Base-by-base conservation (phyloP, 2,329 filamentous ascomycete genomes). In the Penicillium digitatum region DNA sequence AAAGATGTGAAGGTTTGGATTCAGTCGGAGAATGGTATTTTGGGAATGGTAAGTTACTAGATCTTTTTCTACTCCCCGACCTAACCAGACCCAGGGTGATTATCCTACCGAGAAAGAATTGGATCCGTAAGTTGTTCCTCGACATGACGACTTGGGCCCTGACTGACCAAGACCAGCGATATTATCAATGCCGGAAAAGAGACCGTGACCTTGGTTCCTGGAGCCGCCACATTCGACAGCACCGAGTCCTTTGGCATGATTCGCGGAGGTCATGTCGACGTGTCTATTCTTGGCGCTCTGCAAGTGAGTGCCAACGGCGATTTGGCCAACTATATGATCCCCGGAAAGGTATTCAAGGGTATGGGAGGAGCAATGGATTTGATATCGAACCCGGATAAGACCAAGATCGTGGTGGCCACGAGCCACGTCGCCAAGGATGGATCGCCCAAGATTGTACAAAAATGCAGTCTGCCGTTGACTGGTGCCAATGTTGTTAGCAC, bases 241-340 rank as follows among this genome's bases (percentile, higher is more conserved):
- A 82, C 87, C 59, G 90, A 94, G 73, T 91, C 87, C 1, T 95
- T 95, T 67, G 85, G 83, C 63, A 94, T 94, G 90, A 95, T 95
- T 63, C 84, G 90, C 11, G 88, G 89, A 48, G 90, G 90, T 0
- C 88, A 91, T 66, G 86, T 95, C 39, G 87, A 95, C 67, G 86
- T 95, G 5, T 90, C 88, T 0, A 90, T 95, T 66, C 81, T 95
- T 0, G 90, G 90, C 3, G 87, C 89, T 2, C 83, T 93, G 62
- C 88, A 95, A 76, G 89, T 94, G 22, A 87, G 84, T 61, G 88
- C 88, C 0, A 79, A 82, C 2, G 90, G 90, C 26, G 90, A 95
- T 69, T 75, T 95, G 50, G 90, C 90, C 43, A 94, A 94, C 74
- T 95, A 90, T 79, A 94, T 94, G 87, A 88, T 95, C 59, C 90